A percentile compares a stretch with the other conserved stretches of the same genome.
These are phyloP conservation scores for Russula ochroleuca DNA, from an alignment of 768 basidiomycete genomes.

Conservation along the genomic window DNA sequence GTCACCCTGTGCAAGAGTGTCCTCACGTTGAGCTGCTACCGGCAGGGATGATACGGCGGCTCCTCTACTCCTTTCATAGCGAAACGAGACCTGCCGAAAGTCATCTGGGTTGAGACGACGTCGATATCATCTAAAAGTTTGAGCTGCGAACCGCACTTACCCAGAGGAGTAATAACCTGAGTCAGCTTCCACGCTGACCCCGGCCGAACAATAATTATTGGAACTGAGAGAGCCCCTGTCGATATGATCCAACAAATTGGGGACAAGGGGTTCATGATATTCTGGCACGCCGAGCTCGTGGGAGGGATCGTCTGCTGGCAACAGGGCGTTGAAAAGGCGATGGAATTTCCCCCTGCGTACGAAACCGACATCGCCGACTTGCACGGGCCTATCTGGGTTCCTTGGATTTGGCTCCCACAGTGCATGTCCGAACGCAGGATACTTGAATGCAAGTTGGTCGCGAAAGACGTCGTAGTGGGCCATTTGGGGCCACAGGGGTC, in stretches of 20 bases:
- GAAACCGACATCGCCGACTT: background rate
- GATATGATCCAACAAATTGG: background rate
- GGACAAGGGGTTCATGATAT: background rate
- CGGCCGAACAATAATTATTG: background rate
- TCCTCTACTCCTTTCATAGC: background rate
- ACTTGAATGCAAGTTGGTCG: background rate
- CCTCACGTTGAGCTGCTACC: background rate
- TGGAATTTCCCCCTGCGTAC: background rate
- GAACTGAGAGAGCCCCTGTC: background rate
- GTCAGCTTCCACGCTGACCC: background rate
- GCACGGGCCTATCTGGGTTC: background rate
- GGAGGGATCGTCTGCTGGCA: background rate
- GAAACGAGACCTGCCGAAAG: background rate
- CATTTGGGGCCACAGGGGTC: background rate
- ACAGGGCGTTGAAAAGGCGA: background rate
- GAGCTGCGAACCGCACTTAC: background rate
- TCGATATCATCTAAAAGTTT: background rate
- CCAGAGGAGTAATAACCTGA: background rate
- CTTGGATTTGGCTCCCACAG: background rate
- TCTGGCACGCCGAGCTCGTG: background rate
- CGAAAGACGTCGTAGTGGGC: background rate
- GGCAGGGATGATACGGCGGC: constrained; percentile 4
- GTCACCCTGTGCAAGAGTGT: background rate
- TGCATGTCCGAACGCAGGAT: background rate
- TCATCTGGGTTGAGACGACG: background rate